These are phyloP conservation scores for Penicillium freii DNA, from an alignment of 2,329 filamentous ascomycete genomes.

Conservation along the genomic window DNA sequence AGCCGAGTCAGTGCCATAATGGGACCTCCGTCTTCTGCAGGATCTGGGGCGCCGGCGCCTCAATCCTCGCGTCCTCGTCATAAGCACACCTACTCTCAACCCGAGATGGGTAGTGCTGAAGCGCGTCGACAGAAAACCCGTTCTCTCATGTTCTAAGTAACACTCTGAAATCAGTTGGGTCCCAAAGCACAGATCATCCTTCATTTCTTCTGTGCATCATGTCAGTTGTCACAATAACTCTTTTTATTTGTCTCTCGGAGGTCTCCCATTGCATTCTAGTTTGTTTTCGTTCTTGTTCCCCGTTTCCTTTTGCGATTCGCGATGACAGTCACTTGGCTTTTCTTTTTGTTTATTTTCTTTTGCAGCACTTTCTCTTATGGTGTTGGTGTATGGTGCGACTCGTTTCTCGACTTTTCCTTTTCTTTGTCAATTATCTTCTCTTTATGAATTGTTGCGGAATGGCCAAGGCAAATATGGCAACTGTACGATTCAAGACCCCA, in stretches of 20 bases:
- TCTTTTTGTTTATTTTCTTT: constrained; percentile 1
- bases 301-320: constrained; percentile 1
- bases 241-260: constrained; percentile 20
- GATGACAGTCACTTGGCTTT: constrained; percentile 8
- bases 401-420: background rate
- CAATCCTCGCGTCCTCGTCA: constrained; percentile 36
- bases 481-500: constrained; percentile 23
- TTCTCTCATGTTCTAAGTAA: constrained; percentile 41
- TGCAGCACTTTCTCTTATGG: constrained; percentile 8
- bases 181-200: constrained; percentile 14
- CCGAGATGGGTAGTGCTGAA: constrained; percentile 36
- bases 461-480: constrained; percentile 16
- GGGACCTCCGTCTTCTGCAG: constrained; percentile 23
- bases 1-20: constrained; percentile 25
- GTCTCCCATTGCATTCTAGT: constrained; percentile 3
- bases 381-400: constrained; percentile 23
- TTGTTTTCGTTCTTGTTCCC: constrained; percentile 2
- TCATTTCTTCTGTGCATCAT: constrained; percentile 28
- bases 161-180: constrained; percentile 2
- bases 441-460: constrained; percentile 2
- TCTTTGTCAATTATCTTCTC: constrained; percentile 13
- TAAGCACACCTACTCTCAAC: constrained; percentile 43
- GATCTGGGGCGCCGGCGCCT: constrained; percentile 31
- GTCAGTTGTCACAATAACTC: constrained; percentile 25
- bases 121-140: constrained; percentile 43